Conservation (phyloP, 257 asterid genomes). For the Handroanthus guayacan region DNA sequence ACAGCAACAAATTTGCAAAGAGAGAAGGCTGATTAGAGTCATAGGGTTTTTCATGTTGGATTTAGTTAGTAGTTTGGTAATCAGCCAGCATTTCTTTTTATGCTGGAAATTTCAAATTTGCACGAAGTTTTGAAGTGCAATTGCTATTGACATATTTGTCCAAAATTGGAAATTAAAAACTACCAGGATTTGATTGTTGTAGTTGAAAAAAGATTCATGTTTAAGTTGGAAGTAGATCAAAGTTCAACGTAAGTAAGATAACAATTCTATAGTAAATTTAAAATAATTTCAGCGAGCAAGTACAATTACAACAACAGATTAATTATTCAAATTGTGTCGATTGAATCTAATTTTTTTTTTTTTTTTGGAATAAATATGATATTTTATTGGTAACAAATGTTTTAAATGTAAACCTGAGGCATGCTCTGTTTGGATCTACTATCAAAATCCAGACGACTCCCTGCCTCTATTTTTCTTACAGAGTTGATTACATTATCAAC, state of each 20-base stretch:
- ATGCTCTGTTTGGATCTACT: neutral
- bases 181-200: neutral
- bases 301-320: no score
- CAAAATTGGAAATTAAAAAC: no score
- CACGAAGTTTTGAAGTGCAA: neutral
- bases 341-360: no score
- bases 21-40: neutral
- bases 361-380: no score
- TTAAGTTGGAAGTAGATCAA: neutral
- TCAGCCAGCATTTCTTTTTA: slow-evolving; percentile 1
- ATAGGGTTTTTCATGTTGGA: neutral
- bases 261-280: neutral
- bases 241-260: neutral
- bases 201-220: neutral
- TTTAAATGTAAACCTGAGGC: no score
- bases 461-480: no score
- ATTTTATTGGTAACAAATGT: no score
- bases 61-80: neutral
- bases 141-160: neutral
- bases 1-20: neutral
- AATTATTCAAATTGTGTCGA: no score
- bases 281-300: no score
- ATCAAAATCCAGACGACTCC: neutral
- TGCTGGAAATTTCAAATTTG: neutral
- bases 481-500: no score